Evolutionary conservation across 768 basidiomycete genomes (phyloP), one percentile per base, ranked within the genome.

Genomic region (Pholiota molesta): DNA sequence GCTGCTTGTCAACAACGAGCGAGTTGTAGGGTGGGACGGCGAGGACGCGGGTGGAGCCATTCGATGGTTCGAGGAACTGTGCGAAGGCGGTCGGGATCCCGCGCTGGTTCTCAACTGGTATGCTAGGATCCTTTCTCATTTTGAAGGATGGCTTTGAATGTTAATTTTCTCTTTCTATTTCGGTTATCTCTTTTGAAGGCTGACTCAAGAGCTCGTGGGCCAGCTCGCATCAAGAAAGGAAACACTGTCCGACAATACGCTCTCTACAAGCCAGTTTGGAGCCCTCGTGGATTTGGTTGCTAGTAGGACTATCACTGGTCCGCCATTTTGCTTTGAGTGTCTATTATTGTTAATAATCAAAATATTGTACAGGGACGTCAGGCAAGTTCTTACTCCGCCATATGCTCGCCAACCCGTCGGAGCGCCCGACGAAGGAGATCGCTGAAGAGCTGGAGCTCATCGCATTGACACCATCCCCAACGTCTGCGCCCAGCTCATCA

Each of bases 21-120:
- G 86, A 83, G 87, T 89, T 35, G 81, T 90, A 17, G 79, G 77
- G 13, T 86, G 80, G 62, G 90, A 92, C 64, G 90, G 90, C 0
- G 81, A 77, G 66, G 66, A 63, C 31, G 65, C 65, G 9, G 61
- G 60, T 23, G 84, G 86, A 6, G 91, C 88, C 1, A 82, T 97
- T 3, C 76, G 80, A 3, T 99, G 92, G 74, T 99, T 97, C 69
- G 93, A 97, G 69, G 75, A 65, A n/a, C 69, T 85, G 7, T 87
- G 94, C 44, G 37, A 51, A 52, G 56, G 53, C 7, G 66, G 67
- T 17, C 61, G 90, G 55, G 83, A 90, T 61, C 86, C 92, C 0
- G 91, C 89, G 68, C 74, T 81, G 4, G 92, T 88, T 16, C 83
- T 90, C 17, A 98, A 98, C 71, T 99, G 95, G 97, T 95, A 21